phyloP scores from a whole-genome alignment of 2,329 filamentous ascomycete species.

The Aurifilum marmelostoma region DNA sequence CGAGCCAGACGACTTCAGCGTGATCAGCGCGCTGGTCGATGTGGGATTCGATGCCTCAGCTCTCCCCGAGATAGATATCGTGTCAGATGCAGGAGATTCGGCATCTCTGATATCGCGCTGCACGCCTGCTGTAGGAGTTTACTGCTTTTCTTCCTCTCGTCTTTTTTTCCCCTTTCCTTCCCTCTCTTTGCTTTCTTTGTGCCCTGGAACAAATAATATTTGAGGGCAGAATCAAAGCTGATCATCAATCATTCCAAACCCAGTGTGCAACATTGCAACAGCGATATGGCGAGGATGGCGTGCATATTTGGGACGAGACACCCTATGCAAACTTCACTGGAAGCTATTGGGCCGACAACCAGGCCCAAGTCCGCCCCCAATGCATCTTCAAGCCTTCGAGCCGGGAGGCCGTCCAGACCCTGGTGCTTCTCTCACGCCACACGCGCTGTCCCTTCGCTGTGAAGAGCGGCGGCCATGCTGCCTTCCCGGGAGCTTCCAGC shows the following conservation, averaged over 20 bases:
- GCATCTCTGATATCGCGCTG: not conserved
- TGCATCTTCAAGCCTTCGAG: conserved; percentile 20
- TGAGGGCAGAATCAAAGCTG: too few relatives aligned
- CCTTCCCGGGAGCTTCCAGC: conserved; percentile 14
- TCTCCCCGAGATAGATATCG: not conserved
- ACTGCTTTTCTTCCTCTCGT: not conserved
- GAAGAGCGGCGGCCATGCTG: conserved; percentile 21
- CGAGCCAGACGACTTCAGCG: not conserved
- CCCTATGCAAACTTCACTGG: conserved; percentile 21
- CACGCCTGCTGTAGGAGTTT: not conserved
- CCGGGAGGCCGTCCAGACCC: not conserved
- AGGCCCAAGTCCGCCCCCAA: conserved; percentile 26
- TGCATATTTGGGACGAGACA: conserved; percentile 13
- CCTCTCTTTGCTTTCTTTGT: not conserved
- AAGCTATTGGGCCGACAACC: conserved; percentile 28
- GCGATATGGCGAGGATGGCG: conserved; percentile 23
- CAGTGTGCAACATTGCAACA: conserved; percentile 2
- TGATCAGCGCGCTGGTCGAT: not conserved
- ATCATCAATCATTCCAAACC: not conserved
- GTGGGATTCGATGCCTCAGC: not conserved
- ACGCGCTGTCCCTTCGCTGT: conserved; percentile 19
- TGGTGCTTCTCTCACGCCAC: conserved; percentile 13
- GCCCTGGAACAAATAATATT: too few relatives aligned
- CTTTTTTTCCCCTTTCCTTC: too few relatives aligned
- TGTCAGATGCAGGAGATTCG: not conserved